Conservation (phyloP, 202 grass and related monocot genomes). For the Hordeum pubiflorum region DNA sequence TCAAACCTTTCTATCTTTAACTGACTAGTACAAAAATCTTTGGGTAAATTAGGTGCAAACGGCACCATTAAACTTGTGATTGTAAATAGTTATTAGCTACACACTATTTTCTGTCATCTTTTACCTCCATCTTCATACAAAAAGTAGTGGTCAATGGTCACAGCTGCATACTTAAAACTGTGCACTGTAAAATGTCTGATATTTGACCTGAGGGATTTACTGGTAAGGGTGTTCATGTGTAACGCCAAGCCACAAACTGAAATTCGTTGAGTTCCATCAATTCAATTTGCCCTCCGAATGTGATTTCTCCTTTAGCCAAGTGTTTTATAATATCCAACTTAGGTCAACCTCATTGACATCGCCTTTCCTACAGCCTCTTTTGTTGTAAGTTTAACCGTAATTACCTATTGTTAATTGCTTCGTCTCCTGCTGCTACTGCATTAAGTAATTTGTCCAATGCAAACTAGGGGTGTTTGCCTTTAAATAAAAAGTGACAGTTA, state of each 20-base stretch:
- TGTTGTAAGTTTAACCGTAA: neutral
- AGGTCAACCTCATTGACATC: neutral
- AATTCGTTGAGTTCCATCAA: neutral
- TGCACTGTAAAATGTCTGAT: neutral
- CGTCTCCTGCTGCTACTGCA: neutral
- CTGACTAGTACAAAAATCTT: neutral
- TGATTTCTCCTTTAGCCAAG: neutral
- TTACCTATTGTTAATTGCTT: neutral
- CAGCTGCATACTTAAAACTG: neutral
- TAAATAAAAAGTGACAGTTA: neutral
- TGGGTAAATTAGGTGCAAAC: neutral
- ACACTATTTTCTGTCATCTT: neutral
- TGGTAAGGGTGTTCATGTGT: neutral
- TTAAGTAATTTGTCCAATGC: neutral
- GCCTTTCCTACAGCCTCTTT: neutral
- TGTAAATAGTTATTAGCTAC: neutral
- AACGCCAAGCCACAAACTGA: neutral
- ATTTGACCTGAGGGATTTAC: neutral
- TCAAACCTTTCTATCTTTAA: neutral
- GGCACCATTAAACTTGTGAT: neutral
- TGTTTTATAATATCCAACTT: neutral
- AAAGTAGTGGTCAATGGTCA: neutral
- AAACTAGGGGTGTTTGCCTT: neutral
- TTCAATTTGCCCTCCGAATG: neutral
- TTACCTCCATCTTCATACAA: neutral